Percentiles rank a stretch among this genome's conserved stretches.
These are phyloP conservation scores for Amphirosellinia nigrospora DNA, from an alignment of 495 filamentous ascomycete genomes.

Conservation along the genomic window DNA sequence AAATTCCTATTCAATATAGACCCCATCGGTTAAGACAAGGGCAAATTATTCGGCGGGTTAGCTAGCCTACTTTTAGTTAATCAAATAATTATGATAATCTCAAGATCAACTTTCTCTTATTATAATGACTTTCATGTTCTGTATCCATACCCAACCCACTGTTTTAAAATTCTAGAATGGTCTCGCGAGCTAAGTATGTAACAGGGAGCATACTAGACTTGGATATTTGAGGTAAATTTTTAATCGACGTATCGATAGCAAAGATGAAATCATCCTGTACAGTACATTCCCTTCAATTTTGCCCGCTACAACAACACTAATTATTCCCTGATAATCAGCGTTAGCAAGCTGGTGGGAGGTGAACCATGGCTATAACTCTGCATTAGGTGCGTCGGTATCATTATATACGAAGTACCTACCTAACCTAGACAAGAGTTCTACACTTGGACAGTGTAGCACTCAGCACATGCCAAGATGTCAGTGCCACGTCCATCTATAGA, in stretches of 20 bases:
- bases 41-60: not conserved
- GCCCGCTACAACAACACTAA: not conserved
- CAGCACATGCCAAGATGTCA: constrained; percentile 14
- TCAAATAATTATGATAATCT: not conserved
- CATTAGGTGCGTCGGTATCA: not conserved
- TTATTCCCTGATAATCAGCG: not conserved
- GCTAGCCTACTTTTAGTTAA: not conserved
- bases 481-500: not conserved
- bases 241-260: no score
- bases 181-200: no score
- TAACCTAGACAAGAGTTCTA: not conserved
- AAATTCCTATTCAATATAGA: not conserved
- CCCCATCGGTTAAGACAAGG: not conserved
- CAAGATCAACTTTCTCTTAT: not conserved
- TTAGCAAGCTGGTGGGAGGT: not conserved
- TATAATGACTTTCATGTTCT: not conserved
- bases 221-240: no score
- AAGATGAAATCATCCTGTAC: not conserved
- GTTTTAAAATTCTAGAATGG: not conserved
- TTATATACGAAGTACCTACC: not conserved
- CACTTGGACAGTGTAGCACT: not conserved
- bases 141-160: not conserved
- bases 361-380: not conserved
- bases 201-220: no score
- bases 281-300: no score